A percentile compares a stretch with the other conserved stretches of the same genome.
Conservation (phyloP, 2,329 filamentous ascomycete species). For the Albophoma yamanashiensis region DNA sequence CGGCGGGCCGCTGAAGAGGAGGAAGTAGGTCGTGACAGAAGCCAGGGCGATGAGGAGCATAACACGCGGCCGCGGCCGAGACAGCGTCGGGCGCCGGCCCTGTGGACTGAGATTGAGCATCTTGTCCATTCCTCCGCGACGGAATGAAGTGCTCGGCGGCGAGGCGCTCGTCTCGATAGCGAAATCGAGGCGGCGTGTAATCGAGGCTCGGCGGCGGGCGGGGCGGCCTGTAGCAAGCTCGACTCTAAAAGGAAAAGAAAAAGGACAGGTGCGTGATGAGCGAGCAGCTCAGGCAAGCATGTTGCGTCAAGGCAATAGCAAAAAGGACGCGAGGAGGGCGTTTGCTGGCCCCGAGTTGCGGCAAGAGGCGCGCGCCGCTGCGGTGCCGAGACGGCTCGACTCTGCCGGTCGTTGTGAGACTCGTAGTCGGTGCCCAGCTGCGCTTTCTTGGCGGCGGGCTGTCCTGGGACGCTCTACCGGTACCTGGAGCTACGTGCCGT, state of each 20-base stretch:
- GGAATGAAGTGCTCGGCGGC: neutral
- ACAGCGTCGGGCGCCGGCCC: conserved; percentile 16
- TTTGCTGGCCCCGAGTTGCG: neutral
- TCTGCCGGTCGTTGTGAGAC: neutral
- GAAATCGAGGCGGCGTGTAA: neutral
- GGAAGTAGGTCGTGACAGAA: conserved; percentile 30
- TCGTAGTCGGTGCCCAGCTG: neutral
- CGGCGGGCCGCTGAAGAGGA: conserved; percentile 26
- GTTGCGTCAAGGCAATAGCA: neutral
- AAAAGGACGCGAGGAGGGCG: neutral
- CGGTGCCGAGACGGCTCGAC: neutral
- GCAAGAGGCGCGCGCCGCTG: neutral
- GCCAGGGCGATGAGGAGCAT: conserved; percentile 29
- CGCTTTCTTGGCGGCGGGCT: neutral
- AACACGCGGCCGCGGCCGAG: conserved; percentile 29
- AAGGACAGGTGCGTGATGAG: neutral
- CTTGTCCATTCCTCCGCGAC: conserved; percentile 14
- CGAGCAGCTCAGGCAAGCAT: neutral
- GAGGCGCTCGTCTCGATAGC: neutral
- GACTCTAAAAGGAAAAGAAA: neutral
- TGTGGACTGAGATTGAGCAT: conserved; percentile 21
- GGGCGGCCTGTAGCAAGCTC: neutral
- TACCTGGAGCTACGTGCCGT: too few relatives aligned
- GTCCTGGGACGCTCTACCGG: neutral
- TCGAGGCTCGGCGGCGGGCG: neutral